phyloP scores from a whole-genome alignment of 208 protist species.

The Leishmania arabica region DNA sequence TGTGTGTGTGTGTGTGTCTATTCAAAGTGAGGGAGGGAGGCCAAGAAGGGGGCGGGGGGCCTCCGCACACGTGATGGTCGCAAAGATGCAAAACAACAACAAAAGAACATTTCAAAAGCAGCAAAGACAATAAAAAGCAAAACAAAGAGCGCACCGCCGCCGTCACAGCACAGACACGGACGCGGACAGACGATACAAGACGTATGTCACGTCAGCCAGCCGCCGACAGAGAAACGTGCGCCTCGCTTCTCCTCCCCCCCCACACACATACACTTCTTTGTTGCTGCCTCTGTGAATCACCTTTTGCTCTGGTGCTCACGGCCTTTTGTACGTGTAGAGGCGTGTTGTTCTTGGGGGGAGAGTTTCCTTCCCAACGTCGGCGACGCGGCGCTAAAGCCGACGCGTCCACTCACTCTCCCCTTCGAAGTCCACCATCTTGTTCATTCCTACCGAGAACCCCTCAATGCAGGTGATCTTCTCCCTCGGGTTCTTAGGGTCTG shows the following conservation, averaged over 20 bases:
- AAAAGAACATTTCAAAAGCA: background rate
- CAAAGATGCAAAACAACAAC: background rate
- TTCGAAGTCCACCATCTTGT: conserved; percentile 70
- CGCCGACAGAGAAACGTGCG: background rate
- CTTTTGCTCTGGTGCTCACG: background rate
- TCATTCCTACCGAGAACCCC: conserved; percentile 72
- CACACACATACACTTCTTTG: too few species aligned
- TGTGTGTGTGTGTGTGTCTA: background rate
- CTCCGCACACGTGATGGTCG: background rate
- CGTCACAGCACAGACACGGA: background rate
- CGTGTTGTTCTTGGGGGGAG: background rate
- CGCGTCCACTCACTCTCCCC: conserved; percentile 67
- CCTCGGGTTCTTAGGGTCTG: conserved; percentile 36
- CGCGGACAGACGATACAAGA: background rate
- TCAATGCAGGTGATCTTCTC: conserved; percentile 64
- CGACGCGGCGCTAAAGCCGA: conserved; percentile 5
- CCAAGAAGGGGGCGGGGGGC: background rate
- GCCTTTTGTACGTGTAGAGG: background rate
- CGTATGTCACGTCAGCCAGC: too few species aligned
- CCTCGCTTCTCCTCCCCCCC: background rate
- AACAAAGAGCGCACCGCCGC: background rate
- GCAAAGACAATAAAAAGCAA: background rate
- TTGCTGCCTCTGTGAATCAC: background rate
- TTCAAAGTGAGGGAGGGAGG: background rate
- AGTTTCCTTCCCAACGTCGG: background rate